Base-by-base conservation (phyloP, 2,329 filamentous ascomycete genomes). In the Ophiosphaerella korrae region DNA sequence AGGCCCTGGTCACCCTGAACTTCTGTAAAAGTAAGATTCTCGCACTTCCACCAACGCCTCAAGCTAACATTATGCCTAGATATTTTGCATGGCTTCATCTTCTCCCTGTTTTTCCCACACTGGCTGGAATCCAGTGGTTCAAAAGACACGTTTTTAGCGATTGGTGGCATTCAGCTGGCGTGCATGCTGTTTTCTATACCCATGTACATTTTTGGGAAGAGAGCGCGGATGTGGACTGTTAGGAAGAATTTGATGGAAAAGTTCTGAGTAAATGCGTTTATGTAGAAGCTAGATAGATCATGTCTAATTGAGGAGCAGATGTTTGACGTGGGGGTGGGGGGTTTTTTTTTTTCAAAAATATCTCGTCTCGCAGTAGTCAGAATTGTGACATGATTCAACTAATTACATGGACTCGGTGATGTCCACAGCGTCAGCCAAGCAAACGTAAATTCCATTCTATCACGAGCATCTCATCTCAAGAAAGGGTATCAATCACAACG, bases 161-260 rank as follows among this genome's bases (percentile, higher is more conserved):
- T 97, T 45, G 93, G 93, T 3, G 82, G 92, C 23, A 94, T 97
- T 24, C 93, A 97, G 74, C 74, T 97, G 31, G 84, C 85, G 11
- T 83, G 88, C 48, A 79, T 96, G 71, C 66, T 90, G 3, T 85
- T 82, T 46, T 89, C 91, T 1, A 87, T 97, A 48, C 93, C 93
- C 0, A 91, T 97, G 88, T 97, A 94, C 71, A 89, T 97, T 16
- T 97, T 85, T 67, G 93, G 93, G 14, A 97, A 97, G 80, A 79
- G 92, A 48, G 86, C 88, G 13, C 81, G 93, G 14, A 96, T 97
- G 90, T 97, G 92, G 93, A 97, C 92, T 1, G 90, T 92, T 9
- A 80, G 89, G 56, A 89, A 82, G 80, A 91, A 89, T 60, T 77
- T 96, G 57, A 92, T 96, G 88, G 91, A 95, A 82, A 89, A 85